Evolutionary conservation across 1,284 basidiomycete genomes (phyloP), one percentile per base, ranked within the genome.

Genomic region (Blastosporella zonata): DNA sequence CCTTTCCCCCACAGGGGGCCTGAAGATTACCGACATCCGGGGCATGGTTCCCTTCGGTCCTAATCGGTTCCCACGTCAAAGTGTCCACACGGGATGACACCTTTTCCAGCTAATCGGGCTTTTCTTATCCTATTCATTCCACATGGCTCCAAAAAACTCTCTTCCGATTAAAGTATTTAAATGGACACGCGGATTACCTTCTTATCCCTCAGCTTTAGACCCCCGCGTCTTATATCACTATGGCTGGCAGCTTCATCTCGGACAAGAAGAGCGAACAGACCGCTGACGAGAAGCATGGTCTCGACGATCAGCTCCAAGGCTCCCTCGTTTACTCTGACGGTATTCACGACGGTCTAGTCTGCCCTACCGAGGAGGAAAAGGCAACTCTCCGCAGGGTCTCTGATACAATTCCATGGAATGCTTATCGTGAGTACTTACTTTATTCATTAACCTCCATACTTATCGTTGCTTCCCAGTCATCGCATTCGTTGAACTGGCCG

Each of bases 301-400:
- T 48, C 6, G 15, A n/a, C 6, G 29, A 47, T 13, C 25, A 28
- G 13, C 13, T 28, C 25, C 17, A 8, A 17, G 38, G 15, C 36
- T 35, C 36, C n/a, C 4, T 43, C 18, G 28, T 82, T 13, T 33
- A 55, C n/a, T n/a, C n/a, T 2, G 78, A 81, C 49, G 73, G 68
- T 25, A 67, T 73, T 48, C 77, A 82, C 45, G 78, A 79, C 23
- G 79, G 79, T 20, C 73, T 83, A 44, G 73, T 78, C 52, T 79
- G 82, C 53, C 89, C 89, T 3, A 86, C 87, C 2, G 79, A 81
- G 22, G 81, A 90, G 61, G 88, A 90, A 66, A 64, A 71, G 17
- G 56, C 55, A 5, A 82, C 78, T 8, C 73, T 89, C 36, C 74
- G 82, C 23, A 78, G 79, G 25, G 79, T 90, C 5, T 61, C 83